Conservation (phyloP, 192 early-diverging fungal genomes). For the Cetraspora pellucida region DNA sequence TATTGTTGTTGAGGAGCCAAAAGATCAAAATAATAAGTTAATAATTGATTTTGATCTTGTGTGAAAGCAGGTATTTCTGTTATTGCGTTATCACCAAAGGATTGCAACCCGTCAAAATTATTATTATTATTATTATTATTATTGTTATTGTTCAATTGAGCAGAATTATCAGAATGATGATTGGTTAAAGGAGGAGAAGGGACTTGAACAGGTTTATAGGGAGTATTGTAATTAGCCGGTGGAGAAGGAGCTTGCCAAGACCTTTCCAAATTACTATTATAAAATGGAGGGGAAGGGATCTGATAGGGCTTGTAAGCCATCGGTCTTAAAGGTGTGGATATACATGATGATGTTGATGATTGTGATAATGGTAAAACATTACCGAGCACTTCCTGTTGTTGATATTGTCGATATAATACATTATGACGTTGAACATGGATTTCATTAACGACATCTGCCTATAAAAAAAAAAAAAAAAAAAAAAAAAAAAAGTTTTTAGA, state of each 20-base stretch:
- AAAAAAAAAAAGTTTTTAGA: too few relatives aligned
- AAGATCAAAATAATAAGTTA: background rate
- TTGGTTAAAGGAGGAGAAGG: too few relatives aligned
- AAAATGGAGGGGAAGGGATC: background rate
- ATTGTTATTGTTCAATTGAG: too few relatives aligned
- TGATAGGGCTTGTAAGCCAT: background rate
- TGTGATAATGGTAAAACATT: background rate
- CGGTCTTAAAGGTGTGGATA: background rate
- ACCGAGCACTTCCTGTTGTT: background rate
- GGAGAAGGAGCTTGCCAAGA: background rate
- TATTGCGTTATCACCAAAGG: background rate
- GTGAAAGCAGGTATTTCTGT: background rate
- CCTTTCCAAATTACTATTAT: background rate
- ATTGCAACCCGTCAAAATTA: background rate
- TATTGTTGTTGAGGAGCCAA: background rate
- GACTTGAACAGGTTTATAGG: background rate
- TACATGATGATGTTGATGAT: background rate
- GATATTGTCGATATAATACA: background rate
- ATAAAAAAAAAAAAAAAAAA: too few relatives aligned
- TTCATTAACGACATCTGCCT: background rate
- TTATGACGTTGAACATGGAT: background rate
- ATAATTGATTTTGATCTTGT: background rate
- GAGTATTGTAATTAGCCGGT: background rate
- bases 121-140: background rate
- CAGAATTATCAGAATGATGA: too few relatives aligned